Base-by-base conservation (phyloP, 768 basidiomycete genomes). In the Phlebiopsis flavidoalba region DNA sequence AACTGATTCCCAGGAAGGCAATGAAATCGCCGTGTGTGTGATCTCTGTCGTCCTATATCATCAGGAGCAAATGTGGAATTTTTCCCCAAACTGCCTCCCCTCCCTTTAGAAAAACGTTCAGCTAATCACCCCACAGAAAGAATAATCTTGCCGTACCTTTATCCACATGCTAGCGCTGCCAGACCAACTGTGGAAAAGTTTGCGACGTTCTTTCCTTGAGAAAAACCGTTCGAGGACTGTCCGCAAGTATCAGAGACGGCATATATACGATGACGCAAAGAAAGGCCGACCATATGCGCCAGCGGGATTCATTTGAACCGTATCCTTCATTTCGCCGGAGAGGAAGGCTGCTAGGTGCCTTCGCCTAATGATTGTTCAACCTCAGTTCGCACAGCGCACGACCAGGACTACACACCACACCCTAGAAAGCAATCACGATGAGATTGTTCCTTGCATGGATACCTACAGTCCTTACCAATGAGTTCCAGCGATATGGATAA, bases 301-400 rank as follows among this genome's bases (percentile, higher is more conserved):
- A 14, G 87, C 89, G 14, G 88, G 88, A 68, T 89, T 86, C 75
- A 95, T 80, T 69, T 92, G 85, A 5, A 93, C 91, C 0, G 93
- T 95, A 65, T 96, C 93, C 70, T 89, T 88, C 87, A 98, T 97
- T 74, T 98, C 96, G 11, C 96, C 96, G 0, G 92, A 94, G 45
- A 98, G 77, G 71, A 98, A 93, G 0, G 97, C 95, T 0, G 95
- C 74, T 92, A 98, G n/a, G 95, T 0, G 95, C 91, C 76, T 98
- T 99, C 1, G 91, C 81, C 91, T 91, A 57, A 5, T 19, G n/a
- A 12, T n/a, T 17, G 3, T 53, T 48, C 31, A 36, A 46, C 26
- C 24, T 53, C 14, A 53, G n/a, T 22, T 46, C 6, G 17, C 2
- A 8, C 37, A 15, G 14, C 10, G 21, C 5, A 45, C 46, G 35